Base-by-base conservation (phyloP, 2,329 filamentous ascomycete species). In the Colletotrichum limetticola region DNA sequence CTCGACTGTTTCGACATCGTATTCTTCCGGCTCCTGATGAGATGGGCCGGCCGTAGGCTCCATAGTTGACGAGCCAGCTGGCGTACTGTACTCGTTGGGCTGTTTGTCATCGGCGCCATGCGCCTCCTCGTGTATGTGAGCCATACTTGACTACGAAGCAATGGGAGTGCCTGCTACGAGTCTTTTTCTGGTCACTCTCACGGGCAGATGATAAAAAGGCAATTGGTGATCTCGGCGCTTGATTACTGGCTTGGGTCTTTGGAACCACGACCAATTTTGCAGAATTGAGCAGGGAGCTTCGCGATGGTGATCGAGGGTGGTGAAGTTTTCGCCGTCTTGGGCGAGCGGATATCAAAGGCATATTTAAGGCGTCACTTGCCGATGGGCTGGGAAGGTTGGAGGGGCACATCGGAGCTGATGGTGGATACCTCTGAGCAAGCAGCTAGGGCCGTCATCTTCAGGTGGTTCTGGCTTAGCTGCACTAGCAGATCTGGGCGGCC, bases 131-230 rank as follows among this genome's bases (percentile, higher is more conserved):
- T 71, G 66, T 52, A 77, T 77, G 73, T 82, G 77, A 76, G 84
- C 85, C 86, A 88, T 88, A 84, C 82, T 85, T 28, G 83, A 85
- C 84, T 81, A 76, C 78, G 83, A 80, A 87, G 85, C 86, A 88
- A 88, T 87, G 86, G 85, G 83, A 75, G 81, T 77, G 86, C 85
- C 79, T 88, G 86, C 85, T 85, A 84, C 80, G 79, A 83, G 85
- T 84, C 82, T 82, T 82, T 83, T 84, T 83, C 80, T 78, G 81
- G 80, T 78, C 71, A 74, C 71, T 59, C 32, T 30, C 16, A 53
- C 49, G 24, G n/a, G 5, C 46, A 11, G 46, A 52, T 60, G 46
- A 12, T 49, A 14, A 12, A 53, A 26, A 61, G 19, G 19, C 37
- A 42, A 42, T 16, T 19, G 14, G 37, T 19, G 5, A 35, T 37